These are phyloP conservation scores for Sonneratia alba DNA, from an alignment of 345 rosid species.

Conservation along the genomic window DNA sequence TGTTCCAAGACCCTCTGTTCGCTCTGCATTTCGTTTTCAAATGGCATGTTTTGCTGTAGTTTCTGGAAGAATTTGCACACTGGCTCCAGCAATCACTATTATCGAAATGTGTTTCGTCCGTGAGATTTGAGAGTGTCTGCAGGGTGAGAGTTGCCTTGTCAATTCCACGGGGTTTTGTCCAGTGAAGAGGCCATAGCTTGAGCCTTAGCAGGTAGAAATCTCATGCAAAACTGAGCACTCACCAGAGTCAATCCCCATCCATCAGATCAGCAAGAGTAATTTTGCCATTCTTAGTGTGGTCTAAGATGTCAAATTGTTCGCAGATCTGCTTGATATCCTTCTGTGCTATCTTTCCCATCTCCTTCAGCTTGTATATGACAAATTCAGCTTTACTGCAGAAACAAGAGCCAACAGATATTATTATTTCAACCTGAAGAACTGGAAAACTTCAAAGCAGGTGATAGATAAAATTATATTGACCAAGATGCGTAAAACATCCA, in stretches of 20 bases:
- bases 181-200: not conserved
- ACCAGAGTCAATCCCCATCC: constrained; percentile 21
- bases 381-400: constrained; percentile 60
- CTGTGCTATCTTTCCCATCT: constrained; percentile 60
- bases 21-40: not conserved
- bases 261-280: constrained; percentile 48
- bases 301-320: constrained; percentile 42
- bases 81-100: not conserved
- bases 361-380: constrained; percentile 61
- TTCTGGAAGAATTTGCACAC: not conserved
- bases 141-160: not conserved
- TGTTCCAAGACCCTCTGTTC: not conserved
- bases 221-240: not conserved
- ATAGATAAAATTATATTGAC: not conserved
- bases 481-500: not conserved
- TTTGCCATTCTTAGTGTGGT: constrained; percentile 34
- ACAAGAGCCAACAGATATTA: constrained; percentile 11
- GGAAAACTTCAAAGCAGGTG: not conserved
- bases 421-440: not conserved
- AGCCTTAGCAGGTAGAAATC: not conserved
- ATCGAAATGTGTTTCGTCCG: not conserved
- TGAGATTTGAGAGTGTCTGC: not conserved
- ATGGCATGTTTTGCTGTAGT: not conserved
- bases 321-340: constrained; percentile 49
- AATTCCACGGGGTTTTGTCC: not conserved